Evolutionary conservation across 495 filamentous ascomycete species (phyloP), one percentile per base, ranked within the genome.

Genomic region (Penicillium pulvis): DNA sequence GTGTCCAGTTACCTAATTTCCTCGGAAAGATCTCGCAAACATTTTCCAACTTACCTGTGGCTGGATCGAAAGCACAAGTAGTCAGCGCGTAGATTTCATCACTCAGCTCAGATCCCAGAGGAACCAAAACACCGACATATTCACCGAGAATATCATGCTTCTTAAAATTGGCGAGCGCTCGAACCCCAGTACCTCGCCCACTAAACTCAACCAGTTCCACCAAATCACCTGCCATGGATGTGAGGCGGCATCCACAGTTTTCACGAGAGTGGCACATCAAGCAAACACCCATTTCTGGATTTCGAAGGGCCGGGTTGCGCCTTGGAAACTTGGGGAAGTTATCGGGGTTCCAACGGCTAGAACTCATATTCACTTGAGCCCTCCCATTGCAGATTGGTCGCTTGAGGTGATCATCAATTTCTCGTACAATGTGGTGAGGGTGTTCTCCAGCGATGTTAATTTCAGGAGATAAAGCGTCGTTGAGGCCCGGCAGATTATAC

Each of bases 1-100:
- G 73, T 6, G 88, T 90, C 53, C 79, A 80, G 45, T 79, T 80
- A 0, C 81, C 81, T 39, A 68, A 62, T 4, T 45, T 19, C 1
- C 51, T 33, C 0, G 60, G 51, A 26, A 41, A 24, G 6, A 58
- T 28, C 4, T 47, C 17, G 26, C 4, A 35, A 24, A 16, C 14
- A 3, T 46, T 39, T 57, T 28, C 28, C 28, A 7, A 7, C 4
- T 28, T 28, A 0, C 28, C 28, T 5, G 28, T 28, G 28, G 28
- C 28, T 28, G 28, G 28, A 7, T 28, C 28, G 6, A 28, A 36
- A 1, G 57, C 19, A 8, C 46, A 9, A 28, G 19, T 42, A 3
- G 11, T 47, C 30, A 56, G 20, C 2, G 51, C 41, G n/a, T 53
- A 35, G 8, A 67, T 51, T 4, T 20, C 23, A 33, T 72, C 68